Evolutionary conservation across 306 rosid species (phyloP).

Genomic region (Begonia fuchsioides): DNA sequence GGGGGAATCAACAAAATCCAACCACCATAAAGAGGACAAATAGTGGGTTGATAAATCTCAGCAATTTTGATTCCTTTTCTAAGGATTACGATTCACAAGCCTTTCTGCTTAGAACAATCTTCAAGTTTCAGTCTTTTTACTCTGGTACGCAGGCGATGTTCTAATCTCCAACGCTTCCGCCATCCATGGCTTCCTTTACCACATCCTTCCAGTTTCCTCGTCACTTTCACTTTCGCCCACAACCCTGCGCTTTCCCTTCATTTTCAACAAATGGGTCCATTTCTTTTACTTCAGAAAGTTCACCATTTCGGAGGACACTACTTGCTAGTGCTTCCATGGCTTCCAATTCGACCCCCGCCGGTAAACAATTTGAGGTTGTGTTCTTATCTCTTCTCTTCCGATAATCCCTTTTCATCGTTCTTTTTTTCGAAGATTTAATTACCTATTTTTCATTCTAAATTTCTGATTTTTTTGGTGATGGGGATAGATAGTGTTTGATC

Average conservation of each 20-base stretch:
- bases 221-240: constrained; percentile 21
- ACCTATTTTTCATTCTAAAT: neutral
- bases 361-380: constrained; percentile 53
- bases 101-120: no score
- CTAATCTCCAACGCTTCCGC: neutral
- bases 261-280: constrained; percentile 27
- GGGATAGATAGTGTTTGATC: constrained; percentile 57
- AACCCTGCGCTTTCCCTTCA: constrained; percentile 11
- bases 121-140: no score
- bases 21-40: no score
- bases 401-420: neutral
- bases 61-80: no score
- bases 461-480: constrained; percentile 15
- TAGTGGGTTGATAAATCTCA: no score
- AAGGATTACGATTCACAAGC: no score
- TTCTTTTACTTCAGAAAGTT: constrained; percentile 18
- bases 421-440: neutral
- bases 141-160: no score
- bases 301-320: constrained; percentile 20
- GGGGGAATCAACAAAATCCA: no score
- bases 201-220: constrained; percentile 20
- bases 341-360: constrained; percentile 40
- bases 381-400: constrained; percentile 1
- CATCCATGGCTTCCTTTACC: constrained; percentile 55
- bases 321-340: constrained; percentile 19